Evolutionary conservation across 306 rosid genomes (phyloP), one percentile per base, ranked within the genome.

Genomic region (Cucurbita moschata): DNA sequence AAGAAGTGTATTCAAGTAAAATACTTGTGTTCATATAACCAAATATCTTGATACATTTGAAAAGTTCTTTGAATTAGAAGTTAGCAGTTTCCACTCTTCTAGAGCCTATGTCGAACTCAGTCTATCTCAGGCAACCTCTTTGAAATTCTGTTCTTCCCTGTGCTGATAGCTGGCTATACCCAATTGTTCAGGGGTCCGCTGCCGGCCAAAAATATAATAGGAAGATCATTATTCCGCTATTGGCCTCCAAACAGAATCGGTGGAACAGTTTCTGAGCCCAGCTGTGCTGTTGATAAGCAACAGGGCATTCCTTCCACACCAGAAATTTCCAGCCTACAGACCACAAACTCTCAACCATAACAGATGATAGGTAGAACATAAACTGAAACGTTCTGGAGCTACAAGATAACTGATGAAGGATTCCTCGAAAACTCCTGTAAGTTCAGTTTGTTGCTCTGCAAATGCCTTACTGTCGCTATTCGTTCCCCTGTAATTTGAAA

Each of bases 191-290:
- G 99, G 99, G 99, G 99, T 80, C 91, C 97, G 13, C 50, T 95
- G 72, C 99, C 99, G 15, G 96, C 96, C 67, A 88, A 87, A 85
- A 95, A 95, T 50, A 95, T 95, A 43, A 83, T 95, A 44, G 99
- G 99, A 7, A 86, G 99, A 87, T 91, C 99, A 19, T 74, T 95
- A 51, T 74, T 95, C 78, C 88, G 96, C 18, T 95, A 95, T 80
- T 95, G 99, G 99, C 99, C 99, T 16, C 99, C 90, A 56, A 82
- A 86, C 67, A 88, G 99, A 79, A 65, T 91, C 50, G 96, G 96
- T 1, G 66, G 88, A 51, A 91, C 96, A 19, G 81, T 89, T 77
- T 73, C 83, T 64, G 88, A 86, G 83, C 83, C 82, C 3, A 77
- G 80, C 43, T 95, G 99, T 82, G 80, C 83, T 47, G 79, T 84